Base-by-base conservation (phyloP, 2,329 filamentous ascomycete species). In the Xylaria sp. region DNA sequence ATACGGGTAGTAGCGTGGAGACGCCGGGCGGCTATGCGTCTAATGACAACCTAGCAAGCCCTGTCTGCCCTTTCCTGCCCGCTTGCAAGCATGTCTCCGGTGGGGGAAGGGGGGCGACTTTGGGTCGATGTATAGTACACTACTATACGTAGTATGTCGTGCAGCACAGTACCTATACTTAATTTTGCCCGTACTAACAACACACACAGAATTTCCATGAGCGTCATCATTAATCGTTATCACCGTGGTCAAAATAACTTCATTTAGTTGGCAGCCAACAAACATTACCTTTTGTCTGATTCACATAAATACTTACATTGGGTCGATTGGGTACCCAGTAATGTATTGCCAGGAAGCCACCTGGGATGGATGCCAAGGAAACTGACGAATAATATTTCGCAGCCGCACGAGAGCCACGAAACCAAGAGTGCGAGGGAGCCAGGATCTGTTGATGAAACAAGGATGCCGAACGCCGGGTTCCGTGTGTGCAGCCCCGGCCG, bases 21-120 rank as follows among this genome's bases (percentile, higher is more conserved):
- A 66, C 55, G 63, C 63, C 48, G 66, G 72, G 74, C 74, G 74
- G 74, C 73, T 75, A 73, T 68, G 73, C 71, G 72, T 73, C 74
- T 74, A 73, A 60, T 66, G 29, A 62, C 55, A 60, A 37, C 66
- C 63, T 40, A 21, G 51, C 40, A 35, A 48, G 27, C 32, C 66
- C n/a, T 13, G 35, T 37, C 47, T 10, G 25, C 25, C 48, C 29
- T 23, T 29, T n/a, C 29, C 27, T 54, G 42, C 18, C 40, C 29
- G 29, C 29, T 3, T 3, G 27, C 27, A 29, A 55, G 62, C 50
- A 25, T 23, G 35, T 65, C 18, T 53, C 25, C 50, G 16, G 62
- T 23, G 16, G 37, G 25, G 25, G 23, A 9, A 13, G 8, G 29
- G 51, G 25, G 32, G 21, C 18, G n/a, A 55, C n/a, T 32, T 35